Conservation (phyloP, 164 flowering plant species). For the Liquidambar formosana region DNA sequence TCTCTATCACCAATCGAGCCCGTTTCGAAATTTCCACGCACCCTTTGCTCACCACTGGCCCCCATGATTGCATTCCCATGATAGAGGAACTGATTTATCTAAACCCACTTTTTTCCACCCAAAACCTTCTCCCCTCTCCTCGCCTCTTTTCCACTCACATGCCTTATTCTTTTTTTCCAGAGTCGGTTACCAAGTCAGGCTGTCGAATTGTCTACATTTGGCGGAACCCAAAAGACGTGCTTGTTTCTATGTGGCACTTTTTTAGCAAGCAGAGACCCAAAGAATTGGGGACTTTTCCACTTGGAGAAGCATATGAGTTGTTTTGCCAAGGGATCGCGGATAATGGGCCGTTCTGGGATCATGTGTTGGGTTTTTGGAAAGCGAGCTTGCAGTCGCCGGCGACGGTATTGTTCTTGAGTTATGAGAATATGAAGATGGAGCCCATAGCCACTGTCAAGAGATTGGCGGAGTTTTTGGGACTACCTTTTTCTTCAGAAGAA, state of each 20-base stretch:
- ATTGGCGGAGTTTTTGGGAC: slow-evolving; percentile 21
- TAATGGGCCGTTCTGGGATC: slow-evolving; percentile 25
- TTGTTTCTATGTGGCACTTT: slow-evolving; percentile 27
- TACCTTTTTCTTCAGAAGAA: slow-evolving; percentile 16
- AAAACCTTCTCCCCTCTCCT: not conserved
- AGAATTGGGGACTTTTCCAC: not conserved
- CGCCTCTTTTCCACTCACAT: too few species aligned
- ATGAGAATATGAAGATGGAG: slow-evolving; percentile 19
- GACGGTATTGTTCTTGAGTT: too few species aligned
- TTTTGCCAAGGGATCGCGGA: slow-evolving; percentile 20
- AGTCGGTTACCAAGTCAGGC: not conserved
- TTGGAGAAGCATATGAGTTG: slow-evolving; percentile 24
- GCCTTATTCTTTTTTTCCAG: slow-evolving; percentile 13
- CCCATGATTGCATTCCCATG: slow-evolving; percentile 23
- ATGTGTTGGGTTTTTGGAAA: too few species aligned
- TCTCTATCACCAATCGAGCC: slow-evolving; percentile 10
- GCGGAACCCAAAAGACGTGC: slow-evolving; percentile 23
- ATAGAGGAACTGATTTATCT: slow-evolving; percentile 2
- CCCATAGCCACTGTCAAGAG: not conserved
- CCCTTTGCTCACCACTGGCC: slow-evolving; percentile 15
- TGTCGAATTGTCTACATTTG: slow-evolving; percentile 19
- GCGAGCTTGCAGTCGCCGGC: slow-evolving; percentile 19
- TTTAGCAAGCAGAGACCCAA: not conserved
- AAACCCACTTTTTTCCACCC: not conserved
- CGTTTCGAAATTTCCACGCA: not conserved